Base-by-base conservation (phyloP, 371 early-diverging fungal genomes). In the Gilbertella persicaria region DNA sequence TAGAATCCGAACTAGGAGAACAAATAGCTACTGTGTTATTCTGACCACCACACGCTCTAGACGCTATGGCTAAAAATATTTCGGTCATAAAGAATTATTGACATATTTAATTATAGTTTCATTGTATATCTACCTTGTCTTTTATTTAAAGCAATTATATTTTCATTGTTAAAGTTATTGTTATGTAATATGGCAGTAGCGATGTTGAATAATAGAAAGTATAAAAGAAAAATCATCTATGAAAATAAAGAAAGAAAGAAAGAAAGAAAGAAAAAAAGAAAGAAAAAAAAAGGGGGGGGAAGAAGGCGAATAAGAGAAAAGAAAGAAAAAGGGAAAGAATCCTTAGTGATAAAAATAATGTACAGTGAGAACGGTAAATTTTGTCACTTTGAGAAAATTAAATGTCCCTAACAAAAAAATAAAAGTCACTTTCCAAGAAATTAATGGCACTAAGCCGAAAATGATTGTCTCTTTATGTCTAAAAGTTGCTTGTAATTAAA, bases 21-120 rank as follows among this genome's bases (percentile, higher is more conserved):
- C 74, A 74, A 25, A 74, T 66, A 37, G 63, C 54, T 24, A 61
- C 53, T 35, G 68, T 57, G 40, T 70, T 70, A 30, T 58, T 53
- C 41, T 58, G 53, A 19, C 39, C 40, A n/a, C 60, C 67, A 59
- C 74, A 74, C 16, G 58, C 35, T 25, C 53, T 50, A 26, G 68
- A 68, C 37, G 69, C 73, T 17, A 67, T 59, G 25, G 63, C 73
- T 72, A 56, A 10, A 37, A 44, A 47, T 14, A 41, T 41, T 25
- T 20, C 13, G 24, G 10, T 9, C 24, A 25, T 49, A 16, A 6
- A 23, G 9, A 40, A 21, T 36, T 44, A 28, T 16, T 13, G 41
- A 37, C 33, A 35, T n/a, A 20, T 24, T 17, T 48, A 13, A 37
- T 23, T 37, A 16, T 36, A 23, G 12, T 5, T 35, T 12, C 14